A percentile compares a stretch with the other conserved stretches of the same genome.
These are phyloP conservation scores for Globisporangium echinulatum DNA, from an alignment of 352 stramenopile species.

Conservation along the genomic window DNA sequence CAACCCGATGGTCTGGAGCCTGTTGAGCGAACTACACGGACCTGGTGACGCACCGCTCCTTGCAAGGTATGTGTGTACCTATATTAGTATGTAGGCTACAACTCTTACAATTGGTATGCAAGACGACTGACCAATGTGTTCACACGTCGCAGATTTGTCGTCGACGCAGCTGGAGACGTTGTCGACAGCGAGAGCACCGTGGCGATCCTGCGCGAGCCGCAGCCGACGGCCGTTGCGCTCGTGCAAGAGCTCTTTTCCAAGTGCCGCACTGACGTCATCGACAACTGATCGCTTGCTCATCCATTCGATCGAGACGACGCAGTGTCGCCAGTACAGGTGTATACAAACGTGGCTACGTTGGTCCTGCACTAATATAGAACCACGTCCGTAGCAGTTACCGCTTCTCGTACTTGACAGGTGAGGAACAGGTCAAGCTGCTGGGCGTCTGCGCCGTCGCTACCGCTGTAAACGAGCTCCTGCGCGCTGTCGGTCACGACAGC, in stretches of 20 bases:
- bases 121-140: background rate
- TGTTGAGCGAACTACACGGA: constrained; percentile 60
- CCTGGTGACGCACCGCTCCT: constrained; percentile 40
- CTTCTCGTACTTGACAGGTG: too few relatives aligned
- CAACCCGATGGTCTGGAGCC: constrained; percentile 67
- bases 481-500: constrained; percentile 8
- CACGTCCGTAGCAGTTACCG: too few relatives aligned
- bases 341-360: too few relatives aligned
- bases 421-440: background rate
- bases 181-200: constrained; percentile 28
- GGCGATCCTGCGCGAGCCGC: constrained; percentile 29
- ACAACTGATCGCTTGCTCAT: background rate
- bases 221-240: constrained; percentile 34
- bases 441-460: background rate
- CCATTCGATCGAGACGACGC: too few relatives aligned
- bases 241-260: constrained; percentile 37
- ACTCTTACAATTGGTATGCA: background rate
- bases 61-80: constrained; percentile 8
- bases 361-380: too few relatives aligned
- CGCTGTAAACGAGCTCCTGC: background rate
- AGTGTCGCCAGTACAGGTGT: background rate
- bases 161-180: constrained; percentile 42
- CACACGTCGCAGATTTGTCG: constrained; percentile 23
- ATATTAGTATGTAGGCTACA: too few relatives aligned
- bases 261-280: constrained; percentile 21